These are phyloP conservation scores for Beauveria caledonica DNA, from an alignment of 2,329 filamentous ascomycete genomes.

Conservation along the genomic window DNA sequence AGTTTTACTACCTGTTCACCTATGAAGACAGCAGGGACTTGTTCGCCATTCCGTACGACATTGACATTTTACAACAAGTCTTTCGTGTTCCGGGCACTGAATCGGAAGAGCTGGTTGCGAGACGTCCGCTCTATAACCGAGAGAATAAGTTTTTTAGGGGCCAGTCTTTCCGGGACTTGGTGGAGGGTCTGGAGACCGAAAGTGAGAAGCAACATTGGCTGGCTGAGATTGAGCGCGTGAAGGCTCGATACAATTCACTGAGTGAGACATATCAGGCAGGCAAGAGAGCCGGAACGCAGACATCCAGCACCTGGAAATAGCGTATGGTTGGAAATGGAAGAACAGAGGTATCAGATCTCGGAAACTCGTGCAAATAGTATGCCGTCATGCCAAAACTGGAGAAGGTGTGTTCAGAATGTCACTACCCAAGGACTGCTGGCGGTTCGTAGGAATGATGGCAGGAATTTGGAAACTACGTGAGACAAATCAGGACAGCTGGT, in stretches of 20 bases:
- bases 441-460: too few species aligned
- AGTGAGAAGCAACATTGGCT: conserved; percentile 26
- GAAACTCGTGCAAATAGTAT: too few species aligned
- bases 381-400: too few species aligned
- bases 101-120: conserved; percentile 27
- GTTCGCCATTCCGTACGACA: conserved; percentile 49
- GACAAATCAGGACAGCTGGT: too few species aligned
- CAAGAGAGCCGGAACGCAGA: conserved; percentile 34
- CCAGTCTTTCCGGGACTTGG: conserved; percentile 33
- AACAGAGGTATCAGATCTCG: too few species aligned
- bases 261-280: conserved; percentile 42
- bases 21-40: conserved; percentile 50
- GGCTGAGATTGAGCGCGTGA: conserved; percentile 38
- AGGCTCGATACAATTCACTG: conserved; percentile 37
- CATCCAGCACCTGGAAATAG: conserved; percentile 41
- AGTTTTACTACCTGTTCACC: conserved; percentile 51
- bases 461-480: too few species aligned
- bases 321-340: too few species aligned
- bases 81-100: conserved; percentile 40
- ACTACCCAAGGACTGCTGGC: too few species aligned
- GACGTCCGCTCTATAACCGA: conserved; percentile 43
- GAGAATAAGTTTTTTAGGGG: conserved; percentile 47
- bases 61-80: conserved; percentile 47
- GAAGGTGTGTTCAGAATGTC: too few species aligned
- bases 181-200: conserved; percentile 27